A percentile compares a stretch with the other conserved stretches of the same genome.
These are phyloP conservation scores for Microbotryomycetes sp. DNA, from an alignment of 1,284 basidiomycete genomes.

Conservation along the genomic window DNA sequence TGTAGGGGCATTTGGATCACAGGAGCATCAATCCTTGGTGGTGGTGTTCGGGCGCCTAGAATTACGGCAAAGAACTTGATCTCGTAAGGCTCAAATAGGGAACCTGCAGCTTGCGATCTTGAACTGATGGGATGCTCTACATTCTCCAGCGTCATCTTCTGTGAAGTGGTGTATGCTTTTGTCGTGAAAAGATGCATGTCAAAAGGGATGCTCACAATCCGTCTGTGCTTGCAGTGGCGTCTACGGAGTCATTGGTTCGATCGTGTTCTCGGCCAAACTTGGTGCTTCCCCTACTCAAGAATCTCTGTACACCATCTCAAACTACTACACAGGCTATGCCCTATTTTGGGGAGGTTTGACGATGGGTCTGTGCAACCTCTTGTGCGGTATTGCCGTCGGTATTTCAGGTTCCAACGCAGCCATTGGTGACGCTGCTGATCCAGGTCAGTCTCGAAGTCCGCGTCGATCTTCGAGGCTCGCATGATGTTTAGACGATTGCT, in stretches of 20 bases:
- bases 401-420: conserved; percentile 88
- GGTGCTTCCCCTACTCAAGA: conserved; percentile 52
- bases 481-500: neutral
- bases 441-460: conserved; percentile 39
- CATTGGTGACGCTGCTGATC: conserved; percentile 84
- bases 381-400: conserved; percentile 85
- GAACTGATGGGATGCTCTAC: too few species aligned
- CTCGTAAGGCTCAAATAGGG: too few species aligned
- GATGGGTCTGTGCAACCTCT: conserved; percentile 80
- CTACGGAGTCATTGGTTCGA: conserved; percentile 51
- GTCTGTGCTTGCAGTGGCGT: conserved; percentile 20
- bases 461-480: neutral
- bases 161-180: conserved; percentile 96
- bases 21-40: conserved; percentile 88
- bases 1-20: conserved; percentile 95
- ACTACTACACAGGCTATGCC: conserved; percentile 87
- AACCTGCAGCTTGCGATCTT: too few species aligned
- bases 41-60: conserved; percentile 86
- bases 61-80: conserved; percentile 98
- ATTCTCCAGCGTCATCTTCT: conserved; percentile 85
- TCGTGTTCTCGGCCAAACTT: conserved; percentile 82
- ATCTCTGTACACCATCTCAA: conserved; percentile 66
- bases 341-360: conserved; percentile 93
- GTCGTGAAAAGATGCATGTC: too few species aligned
- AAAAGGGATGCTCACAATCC: too few species aligned